These are phyloP conservation scores for Alternaria tenuissima DNA, from an alignment of 2,329 filamentous ascomycete species.

Conservation along the genomic window DNA sequence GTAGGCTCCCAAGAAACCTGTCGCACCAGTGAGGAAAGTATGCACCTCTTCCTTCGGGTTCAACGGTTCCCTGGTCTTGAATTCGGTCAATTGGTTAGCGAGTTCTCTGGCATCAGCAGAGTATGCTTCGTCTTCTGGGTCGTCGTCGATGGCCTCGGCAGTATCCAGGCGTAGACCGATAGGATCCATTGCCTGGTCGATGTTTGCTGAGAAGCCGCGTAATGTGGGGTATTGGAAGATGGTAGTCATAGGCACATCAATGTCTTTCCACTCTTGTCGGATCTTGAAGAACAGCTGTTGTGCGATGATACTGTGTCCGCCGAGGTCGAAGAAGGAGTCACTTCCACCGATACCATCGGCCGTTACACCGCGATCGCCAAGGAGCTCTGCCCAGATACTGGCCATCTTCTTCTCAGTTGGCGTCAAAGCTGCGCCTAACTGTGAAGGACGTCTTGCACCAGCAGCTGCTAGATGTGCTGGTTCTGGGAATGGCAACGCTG, in stretches of 20 bases:
- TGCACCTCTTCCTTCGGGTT: conserved; percentile 58
- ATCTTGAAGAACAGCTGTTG: conserved; percentile 81
- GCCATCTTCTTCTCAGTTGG: conserved; percentile 74
- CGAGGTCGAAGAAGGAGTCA: conserved; percentile 78
- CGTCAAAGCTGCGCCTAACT: conserved; percentile 57
- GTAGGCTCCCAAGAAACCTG: conserved; percentile 87
- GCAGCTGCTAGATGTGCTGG: conserved; percentile 70
- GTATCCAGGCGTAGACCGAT: conserved; percentile 57
- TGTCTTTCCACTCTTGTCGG: conserved; percentile 66
- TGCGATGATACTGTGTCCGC: conserved; percentile 81
- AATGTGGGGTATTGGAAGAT: conserved; percentile 75
- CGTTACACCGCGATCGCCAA: conserved; percentile 66
- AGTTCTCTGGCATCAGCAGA: conserved; percentile 63
- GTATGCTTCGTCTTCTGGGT: conserved; percentile 62
- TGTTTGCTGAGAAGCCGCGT: conserved; percentile 62
- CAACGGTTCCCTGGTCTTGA: conserved; percentile 53
- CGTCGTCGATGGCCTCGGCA: conserved; percentile 52
- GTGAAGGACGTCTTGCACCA: conserved; percentile 56
- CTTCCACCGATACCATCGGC: conserved; percentile 71
- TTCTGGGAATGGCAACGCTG: conserved; percentile 82
- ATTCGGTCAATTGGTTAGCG: conserved; percentile 55
- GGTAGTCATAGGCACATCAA: conserved; percentile 73
- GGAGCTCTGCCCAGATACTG: conserved; percentile 75
- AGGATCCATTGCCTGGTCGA: conserved; percentile 60
- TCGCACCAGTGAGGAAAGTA: conserved; percentile 86